Conservation (phyloP, 768 basidiomycete genomes). For the Boletus rufocinnamomeus region DNA sequence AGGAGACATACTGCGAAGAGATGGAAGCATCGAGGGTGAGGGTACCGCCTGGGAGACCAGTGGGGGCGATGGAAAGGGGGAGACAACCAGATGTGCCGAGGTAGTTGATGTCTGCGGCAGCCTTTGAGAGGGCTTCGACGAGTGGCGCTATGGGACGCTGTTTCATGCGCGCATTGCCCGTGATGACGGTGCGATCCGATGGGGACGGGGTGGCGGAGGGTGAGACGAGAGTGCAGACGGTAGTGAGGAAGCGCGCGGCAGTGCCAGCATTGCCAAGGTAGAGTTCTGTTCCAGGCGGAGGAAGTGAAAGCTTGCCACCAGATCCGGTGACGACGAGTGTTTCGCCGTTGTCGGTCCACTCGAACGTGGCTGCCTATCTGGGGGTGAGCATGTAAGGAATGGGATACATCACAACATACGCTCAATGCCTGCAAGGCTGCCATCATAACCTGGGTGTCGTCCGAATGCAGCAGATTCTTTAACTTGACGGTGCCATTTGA, state of each 20-base stretch:
- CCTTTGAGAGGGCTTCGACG: constrained; percentile 83
- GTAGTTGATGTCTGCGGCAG: constrained; percentile 78
- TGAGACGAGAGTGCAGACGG: constrained; percentile 89
- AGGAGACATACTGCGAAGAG: constrained; percentile 97
- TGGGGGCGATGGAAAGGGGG: constrained; percentile 81
- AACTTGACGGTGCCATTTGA: constrained; percentile 86
- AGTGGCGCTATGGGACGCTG: constrained; percentile 96
- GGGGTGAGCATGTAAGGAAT: neutral
- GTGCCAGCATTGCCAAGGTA: constrained; percentile 98
- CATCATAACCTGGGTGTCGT: constrained; percentile 99
- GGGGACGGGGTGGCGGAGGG: constrained; percentile 37
- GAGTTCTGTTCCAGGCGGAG: constrained; percentile 78
- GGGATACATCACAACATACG: constrained; percentile 39
- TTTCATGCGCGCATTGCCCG: constrained; percentile 98
- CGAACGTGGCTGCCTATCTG: constrained; percentile 80
- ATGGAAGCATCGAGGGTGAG: constrained; percentile 92
- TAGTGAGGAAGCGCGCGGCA: constrained; percentile 95
- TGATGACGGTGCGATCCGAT: constrained; percentile 70
- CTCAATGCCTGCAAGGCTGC: constrained; percentile 84
- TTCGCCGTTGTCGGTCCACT: constrained; percentile 96
- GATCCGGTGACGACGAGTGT: constrained; percentile 92
- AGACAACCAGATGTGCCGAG: constrained; percentile 82
- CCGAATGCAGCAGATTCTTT: constrained; percentile 91
- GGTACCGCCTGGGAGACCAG: constrained; percentile 77
- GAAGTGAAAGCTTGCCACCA: constrained; percentile 74